A percentile compares a stretch with the other conserved stretches of the same genome.
Evolutionary conservation across 805 yeast genomes (phyloP).

Genomic region (Kodamaea laetipori): DNA sequence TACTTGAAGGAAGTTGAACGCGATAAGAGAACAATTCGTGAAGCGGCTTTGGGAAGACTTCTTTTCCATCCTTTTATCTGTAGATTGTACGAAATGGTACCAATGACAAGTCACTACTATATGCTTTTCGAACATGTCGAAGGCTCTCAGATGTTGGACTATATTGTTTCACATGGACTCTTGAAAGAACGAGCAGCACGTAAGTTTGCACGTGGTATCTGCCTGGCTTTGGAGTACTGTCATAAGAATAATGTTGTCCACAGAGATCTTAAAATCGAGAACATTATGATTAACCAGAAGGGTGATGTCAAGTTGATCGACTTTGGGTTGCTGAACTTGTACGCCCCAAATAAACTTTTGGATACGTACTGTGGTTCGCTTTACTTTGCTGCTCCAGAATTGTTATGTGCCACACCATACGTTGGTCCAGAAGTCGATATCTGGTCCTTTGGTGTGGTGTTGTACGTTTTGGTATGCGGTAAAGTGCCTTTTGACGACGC

Average conservation of each 20-base stretch:
- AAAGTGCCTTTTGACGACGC: slow-evolving; percentile 98
- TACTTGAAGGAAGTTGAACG: slow-evolving; percentile 82
- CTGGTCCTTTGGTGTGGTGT: slow-evolving; percentile 97
- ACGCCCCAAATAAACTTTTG: slow-evolving; percentile 66
- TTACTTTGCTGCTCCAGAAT: slow-evolving; percentile 98
- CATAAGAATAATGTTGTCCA: slow-evolving; percentile 95
- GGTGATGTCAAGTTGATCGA: slow-evolving; percentile 96
- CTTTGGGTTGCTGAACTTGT: slow-evolving; percentile 91
- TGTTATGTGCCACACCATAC: slow-evolving; percentile 88
- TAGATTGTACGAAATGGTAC: slow-evolving; percentile 86
- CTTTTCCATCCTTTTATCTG: slow-evolving; percentile 92
- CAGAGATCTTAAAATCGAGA: slow-evolving; percentile 94
- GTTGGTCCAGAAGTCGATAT: slow-evolving; percentile 97
- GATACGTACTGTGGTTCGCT: slow-evolving; percentile 96
- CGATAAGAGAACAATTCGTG: slow-evolving; percentile 90
- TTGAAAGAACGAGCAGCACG: slow-evolving; percentile 92
- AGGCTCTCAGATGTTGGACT: slow-evolving; percentile 97
- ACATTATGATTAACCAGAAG: slow-evolving; percentile 87
- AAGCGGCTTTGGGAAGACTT: slow-evolving; percentile 89
- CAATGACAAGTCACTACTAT: slow-evolving; percentile 95
- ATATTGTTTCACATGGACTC: slow-evolving; percentile 94
- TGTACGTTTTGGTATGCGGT: slow-evolving; percentile 94
- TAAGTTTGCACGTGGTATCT: slow-evolving; percentile 92
- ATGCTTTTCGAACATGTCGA: slow-evolving; percentile 96
- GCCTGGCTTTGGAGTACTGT: slow-evolving; percentile 89